phyloP scores from a whole-genome alignment of 2,329 filamentous ascomycete species.

The Alternaria metachromatica region DNA sequence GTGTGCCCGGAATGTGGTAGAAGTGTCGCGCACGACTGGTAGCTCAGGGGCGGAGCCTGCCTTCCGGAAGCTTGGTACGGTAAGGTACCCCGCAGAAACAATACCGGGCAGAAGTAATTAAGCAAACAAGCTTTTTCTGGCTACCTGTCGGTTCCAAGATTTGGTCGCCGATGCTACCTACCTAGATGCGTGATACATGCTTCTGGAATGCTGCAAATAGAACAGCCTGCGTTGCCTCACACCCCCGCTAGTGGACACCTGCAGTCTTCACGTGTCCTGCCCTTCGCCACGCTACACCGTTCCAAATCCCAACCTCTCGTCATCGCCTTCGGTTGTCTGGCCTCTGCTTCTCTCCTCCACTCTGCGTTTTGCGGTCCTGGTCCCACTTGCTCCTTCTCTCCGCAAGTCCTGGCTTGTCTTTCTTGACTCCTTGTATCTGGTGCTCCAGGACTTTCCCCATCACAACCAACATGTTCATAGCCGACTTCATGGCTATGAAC shows the following conservation, averaged over 20 bases:
- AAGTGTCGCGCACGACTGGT: not conserved
- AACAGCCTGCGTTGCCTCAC: not conserved
- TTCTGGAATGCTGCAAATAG: not conserved
- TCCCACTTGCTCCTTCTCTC: not conserved
- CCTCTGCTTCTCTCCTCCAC: not conserved
- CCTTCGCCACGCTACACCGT: not conserved
- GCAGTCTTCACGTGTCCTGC: not conserved
- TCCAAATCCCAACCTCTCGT: not conserved
- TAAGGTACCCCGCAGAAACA: not conserved
- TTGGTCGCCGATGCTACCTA: not conserved
- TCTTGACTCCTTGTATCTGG: not conserved
- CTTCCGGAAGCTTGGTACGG: conserved; percentile 1
- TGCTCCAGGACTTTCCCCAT: not conserved
- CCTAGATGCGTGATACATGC: not conserved
- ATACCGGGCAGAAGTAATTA: not conserved
- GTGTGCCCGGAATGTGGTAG: not conserved
- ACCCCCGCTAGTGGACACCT: not conserved
- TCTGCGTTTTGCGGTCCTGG: not conserved
- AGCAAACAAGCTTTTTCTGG: conserved; percentile 3
- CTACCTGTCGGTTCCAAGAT: not conserved
- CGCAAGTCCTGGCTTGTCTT: not conserved
- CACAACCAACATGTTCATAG: not conserved
- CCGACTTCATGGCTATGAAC: not conserved
- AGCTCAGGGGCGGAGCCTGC: not conserved
- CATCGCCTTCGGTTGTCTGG: not conserved